Percentiles rank a stretch among this genome's conserved stretches.
These are phyloP conservation scores for Sporodiniella umbellata DNA, from an alignment of 371 early-diverging fungal genomes.

Conservation along the genomic window DNA sequence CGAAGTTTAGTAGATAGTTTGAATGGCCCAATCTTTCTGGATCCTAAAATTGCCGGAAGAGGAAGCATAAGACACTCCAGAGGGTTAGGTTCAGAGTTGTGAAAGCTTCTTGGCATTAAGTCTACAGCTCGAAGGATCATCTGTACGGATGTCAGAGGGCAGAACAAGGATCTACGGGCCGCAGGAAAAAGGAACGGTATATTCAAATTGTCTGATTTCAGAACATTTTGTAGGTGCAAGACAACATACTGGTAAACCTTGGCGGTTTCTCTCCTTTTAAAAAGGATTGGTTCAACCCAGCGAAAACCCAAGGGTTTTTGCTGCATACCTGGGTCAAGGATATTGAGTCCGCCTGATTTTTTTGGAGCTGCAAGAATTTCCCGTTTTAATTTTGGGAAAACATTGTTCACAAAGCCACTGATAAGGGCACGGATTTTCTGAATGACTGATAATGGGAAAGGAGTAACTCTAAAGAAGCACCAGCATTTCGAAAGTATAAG, in stretches of 20 bases:
- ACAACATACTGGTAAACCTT: not conserved
- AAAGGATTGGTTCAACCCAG: slow-evolving; percentile 1
- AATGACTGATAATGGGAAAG: not conserved
- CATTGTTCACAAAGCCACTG: slow-evolving; percentile 3
- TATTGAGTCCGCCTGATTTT: slow-evolving; percentile 1
- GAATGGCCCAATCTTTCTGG: not conserved
- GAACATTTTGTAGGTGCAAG: not conserved
- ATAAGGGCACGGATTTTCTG: not conserved
- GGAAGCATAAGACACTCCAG: not conserved
- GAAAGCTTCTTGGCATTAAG: not conserved
- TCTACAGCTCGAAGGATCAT: not conserved
- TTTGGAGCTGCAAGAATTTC: not conserved
- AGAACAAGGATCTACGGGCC: too few relatives aligned
- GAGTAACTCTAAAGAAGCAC: slow-evolving; percentile 16
- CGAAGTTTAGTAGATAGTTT: not conserved
- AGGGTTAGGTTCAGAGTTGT: not conserved
- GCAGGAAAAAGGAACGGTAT: not conserved
- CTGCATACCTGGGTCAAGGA: slow-evolving; percentile 4
- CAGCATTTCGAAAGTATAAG: slow-evolving; percentile 12
- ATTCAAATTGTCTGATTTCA: not conserved
- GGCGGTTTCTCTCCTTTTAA: not conserved
- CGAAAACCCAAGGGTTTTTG: not conserved
- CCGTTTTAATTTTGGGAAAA: slow-evolving; percentile 4
- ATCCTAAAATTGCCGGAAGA: not conserved
- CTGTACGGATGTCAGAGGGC: too few relatives aligned